Evolutionary conservation across 129 eudicot species (phyloP).

Genomic region (Dittrichia graveolens): DNA sequence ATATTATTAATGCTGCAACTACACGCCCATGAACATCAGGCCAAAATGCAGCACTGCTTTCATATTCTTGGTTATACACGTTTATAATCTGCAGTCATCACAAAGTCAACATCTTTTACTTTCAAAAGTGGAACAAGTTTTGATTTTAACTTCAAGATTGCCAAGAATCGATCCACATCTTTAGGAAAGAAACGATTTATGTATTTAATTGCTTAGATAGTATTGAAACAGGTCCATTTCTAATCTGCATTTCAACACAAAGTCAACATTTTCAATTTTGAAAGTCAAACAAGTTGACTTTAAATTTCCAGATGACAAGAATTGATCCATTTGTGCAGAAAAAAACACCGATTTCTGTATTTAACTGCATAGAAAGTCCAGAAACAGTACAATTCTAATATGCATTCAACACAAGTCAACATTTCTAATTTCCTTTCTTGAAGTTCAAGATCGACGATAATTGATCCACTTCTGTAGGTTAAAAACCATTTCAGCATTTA

Average conservation of each 20-base stretch:
- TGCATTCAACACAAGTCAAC: too few relatives aligned
- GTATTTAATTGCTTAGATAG: neutral
- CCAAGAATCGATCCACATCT: neutral
- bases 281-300: neutral
- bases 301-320: neutral
- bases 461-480: too few relatives aligned
- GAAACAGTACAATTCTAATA: too few relatives aligned
- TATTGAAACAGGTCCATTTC: neutral
- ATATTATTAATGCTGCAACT: slow-evolving; percentile 58
- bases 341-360: slow-evolving; percentile 13
- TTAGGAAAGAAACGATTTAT: neutral
- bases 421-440: too few relatives aligned
- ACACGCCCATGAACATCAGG: slow-evolving; percentile 94
- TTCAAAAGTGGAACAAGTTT: neutral
- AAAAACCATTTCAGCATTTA: too few relatives aligned
- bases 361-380: too few relatives aligned
- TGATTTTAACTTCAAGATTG: slow-evolving; percentile 2
- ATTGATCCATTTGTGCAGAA: neutral
- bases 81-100: slow-evolving; percentile 71
- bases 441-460: too few relatives aligned
- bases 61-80: slow-evolving; percentile 93
- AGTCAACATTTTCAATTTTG: neutral
- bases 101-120: neutral
- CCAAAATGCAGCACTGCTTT: slow-evolving; percentile 97
- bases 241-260: neutral